These are phyloP conservation scores for Gloeostereum incarnatum DNA, from an alignment of 768 basidiomycete genomes.

Conservation along the genomic window DNA sequence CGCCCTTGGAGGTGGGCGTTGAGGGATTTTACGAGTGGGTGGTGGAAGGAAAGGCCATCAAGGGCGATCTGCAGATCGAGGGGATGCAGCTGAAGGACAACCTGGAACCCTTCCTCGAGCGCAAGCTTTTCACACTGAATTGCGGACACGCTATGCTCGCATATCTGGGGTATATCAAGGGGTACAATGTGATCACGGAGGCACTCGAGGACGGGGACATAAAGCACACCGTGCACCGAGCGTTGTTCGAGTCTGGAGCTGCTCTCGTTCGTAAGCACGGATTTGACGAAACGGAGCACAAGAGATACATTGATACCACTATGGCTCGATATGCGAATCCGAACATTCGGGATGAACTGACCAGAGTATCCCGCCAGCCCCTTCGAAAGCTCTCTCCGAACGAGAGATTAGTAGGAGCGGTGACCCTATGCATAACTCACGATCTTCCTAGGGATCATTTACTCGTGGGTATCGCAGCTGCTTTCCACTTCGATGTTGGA, in stretches of 20 bases:
- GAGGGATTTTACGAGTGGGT: constrained; percentile 32
- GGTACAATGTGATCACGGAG: constrained; percentile 19
- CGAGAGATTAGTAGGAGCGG: constrained; percentile 26
- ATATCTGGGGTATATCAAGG: constrained; percentile 25
- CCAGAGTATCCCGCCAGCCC: constrained; percentile 27
- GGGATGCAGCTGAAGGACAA: constrained; percentile 20
- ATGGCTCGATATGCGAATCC: constrained; percentile 23
- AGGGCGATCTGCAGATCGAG: constrained; percentile 14
- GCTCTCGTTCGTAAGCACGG: constrained; percentile 21
- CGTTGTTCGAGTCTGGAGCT: constrained; percentile 25
- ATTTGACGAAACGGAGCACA: constrained; percentile 10
- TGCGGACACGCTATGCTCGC: constrained; percentile 28
- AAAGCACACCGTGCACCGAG: constrained; percentile 16
- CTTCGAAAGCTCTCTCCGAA: constrained; percentile 24
- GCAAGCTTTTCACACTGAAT: constrained; percentile 34
- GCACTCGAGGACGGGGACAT: constrained; percentile 21
- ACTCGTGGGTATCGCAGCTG: constrained; percentile 17
- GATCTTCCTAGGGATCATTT: constrained; percentile 20
- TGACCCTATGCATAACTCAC: constrained; percentile 21
- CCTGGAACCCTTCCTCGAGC: constrained; percentile 26
- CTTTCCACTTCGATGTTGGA: constrained; percentile 1
- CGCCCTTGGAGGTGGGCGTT: constrained; percentile 26
- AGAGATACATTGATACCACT: constrained; percentile 22
- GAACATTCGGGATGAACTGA: constrained; percentile 23
- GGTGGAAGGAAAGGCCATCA: constrained; percentile 21